Evolutionary conservation across 1,284 basidiomycete species (phyloP).

Genomic region (Ustilago curta): DNA sequence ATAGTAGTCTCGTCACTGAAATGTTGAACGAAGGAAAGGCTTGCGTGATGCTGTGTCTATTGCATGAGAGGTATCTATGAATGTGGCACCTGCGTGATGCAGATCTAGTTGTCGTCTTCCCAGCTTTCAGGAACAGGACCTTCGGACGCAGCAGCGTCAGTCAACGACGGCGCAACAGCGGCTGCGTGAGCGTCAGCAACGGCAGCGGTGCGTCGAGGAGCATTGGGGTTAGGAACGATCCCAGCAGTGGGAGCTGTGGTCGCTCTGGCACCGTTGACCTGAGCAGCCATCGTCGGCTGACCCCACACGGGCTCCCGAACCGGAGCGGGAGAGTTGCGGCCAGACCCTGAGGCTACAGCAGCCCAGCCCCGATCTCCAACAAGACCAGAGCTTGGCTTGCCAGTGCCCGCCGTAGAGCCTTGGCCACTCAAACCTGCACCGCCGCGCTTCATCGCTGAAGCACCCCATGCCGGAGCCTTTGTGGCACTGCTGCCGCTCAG

Average conservation of each 20-base stretch:
- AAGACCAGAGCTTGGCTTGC: slow-evolving; percentile 20
- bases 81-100: not conserved
- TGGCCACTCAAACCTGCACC: slow-evolving; percentile 8
- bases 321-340: slow-evolving; percentile 39
- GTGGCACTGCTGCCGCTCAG: slow-evolving; percentile 15
- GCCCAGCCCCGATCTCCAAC: slow-evolving; percentile 47
- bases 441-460: slow-evolving; percentile 37
- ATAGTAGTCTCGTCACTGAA: not conserved
- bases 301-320: slow-evolving; percentile 30
- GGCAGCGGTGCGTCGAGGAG: slow-evolving; percentile 19
- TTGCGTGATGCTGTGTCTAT: slow-evolving; percentile 4
- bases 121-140: slow-evolving; percentile 42
- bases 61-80: slow-evolving; percentile 6
- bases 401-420: slow-evolving; percentile 6
- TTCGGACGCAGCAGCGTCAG: slow-evolving; percentile 1
- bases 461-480: slow-evolving; percentile 22
- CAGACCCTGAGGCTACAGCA: slow-evolving; percentile 44
- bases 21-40: not conserved
- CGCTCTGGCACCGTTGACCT: slow-evolving; percentile 9
- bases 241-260: slow-evolving; percentile 29
- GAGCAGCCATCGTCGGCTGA: slow-evolving; percentile 30
- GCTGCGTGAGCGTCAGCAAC: not conserved
- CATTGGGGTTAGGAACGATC: slow-evolving; percentile 44
- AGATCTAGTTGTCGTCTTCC: slow-evolving; percentile 32
- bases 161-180: not conserved